phyloP scores from a whole-genome alignment of 805 yeast species.

The Nakazawaea ambrosiae region DNA sequence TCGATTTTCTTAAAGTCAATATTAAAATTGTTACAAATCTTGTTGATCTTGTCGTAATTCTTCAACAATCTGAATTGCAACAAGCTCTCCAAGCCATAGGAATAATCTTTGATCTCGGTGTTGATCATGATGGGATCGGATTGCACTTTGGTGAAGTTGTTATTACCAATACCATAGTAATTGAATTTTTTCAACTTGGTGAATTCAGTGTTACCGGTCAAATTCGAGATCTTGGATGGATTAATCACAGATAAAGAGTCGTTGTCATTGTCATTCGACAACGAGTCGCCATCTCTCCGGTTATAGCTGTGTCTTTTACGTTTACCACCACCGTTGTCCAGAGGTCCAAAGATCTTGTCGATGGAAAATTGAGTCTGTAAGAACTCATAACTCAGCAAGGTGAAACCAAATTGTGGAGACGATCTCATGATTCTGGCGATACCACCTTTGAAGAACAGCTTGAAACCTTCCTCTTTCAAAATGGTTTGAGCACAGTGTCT shows the following conservation, averaged over 20 bases:
- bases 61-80: slow-evolving; percentile 8
- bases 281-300: not conserved
- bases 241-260: slow-evolving; percentile 1
- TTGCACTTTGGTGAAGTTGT: not conserved
- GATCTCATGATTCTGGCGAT: slow-evolving; percentile 91
- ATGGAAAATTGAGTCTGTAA: slow-evolving; percentile 76
- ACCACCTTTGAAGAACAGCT: slow-evolving; percentile 93
- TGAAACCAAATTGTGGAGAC: slow-evolving; percentile 96
- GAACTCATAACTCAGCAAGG: slow-evolving; percentile 93
- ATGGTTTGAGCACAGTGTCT: slow-evolving; percentile 71
- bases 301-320: not conserved
- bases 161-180: slow-evolving; percentile 10
- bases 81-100: slow-evolving; percentile 9
- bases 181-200: slow-evolving; percentile 9
- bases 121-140: slow-evolving; percentile 1
- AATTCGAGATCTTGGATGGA: slow-evolving; percentile 8
- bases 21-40: slow-evolving; percentile 5
- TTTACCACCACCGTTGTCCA: not conserved
- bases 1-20: slow-evolving; percentile 9
- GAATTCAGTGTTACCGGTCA: slow-evolving; percentile 8
- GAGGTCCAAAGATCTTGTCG: slow-evolving; percentile 27
- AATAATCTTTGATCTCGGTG: slow-evolving; percentile 7
- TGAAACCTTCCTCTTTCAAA: slow-evolving; percentile 71
- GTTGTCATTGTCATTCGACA: not conserved
- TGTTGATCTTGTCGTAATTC: slow-evolving; percentile 7